phyloP scores from a whole-genome alignment of 768 basidiomycete species.

The Trametes cubensis region DNA sequence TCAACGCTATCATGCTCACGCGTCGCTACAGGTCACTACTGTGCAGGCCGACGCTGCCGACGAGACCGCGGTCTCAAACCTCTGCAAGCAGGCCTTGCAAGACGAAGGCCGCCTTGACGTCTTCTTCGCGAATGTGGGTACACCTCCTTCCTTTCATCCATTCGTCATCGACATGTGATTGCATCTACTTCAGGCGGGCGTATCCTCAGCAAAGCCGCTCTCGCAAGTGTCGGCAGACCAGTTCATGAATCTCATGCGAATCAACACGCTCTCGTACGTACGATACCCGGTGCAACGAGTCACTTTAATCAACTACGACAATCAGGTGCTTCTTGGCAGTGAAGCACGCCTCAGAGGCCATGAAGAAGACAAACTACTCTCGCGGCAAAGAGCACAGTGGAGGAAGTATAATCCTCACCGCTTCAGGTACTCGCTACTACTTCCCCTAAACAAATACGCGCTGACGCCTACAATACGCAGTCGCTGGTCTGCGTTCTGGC shows the following conservation, averaged over 20 bases:
- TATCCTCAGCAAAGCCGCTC: constrained; percentile 49
- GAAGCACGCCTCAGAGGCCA: constrained; percentile 82
- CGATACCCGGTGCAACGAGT: not conserved
- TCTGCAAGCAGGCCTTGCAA: constrained; percentile 72
- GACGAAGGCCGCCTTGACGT: constrained; percentile 90
- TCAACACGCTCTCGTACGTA: constrained; percentile 69
- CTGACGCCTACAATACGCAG: constrained; percentile 39
- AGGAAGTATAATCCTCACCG: constrained; percentile 87
- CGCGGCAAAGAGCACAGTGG: constrained; percentile 69
- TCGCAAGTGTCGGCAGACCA: constrained; percentile 58
- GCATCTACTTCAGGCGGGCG: constrained; percentile 58
- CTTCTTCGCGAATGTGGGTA: constrained; percentile 89
- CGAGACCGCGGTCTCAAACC: constrained; percentile 61
- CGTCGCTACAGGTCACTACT: constrained; percentile 61
- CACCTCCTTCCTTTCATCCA: not conserved
- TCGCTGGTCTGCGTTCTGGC: constrained; percentile 82
- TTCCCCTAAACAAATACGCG: not conserved
- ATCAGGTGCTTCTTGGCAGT: constrained; percentile 85
- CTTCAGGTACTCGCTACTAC: constrained; percentile 59
- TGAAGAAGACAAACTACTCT: constrained; percentile 67
- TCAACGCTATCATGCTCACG: not conserved
- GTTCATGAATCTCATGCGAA: constrained; percentile 76
- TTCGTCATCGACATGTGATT: not conserved
- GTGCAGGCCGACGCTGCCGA: constrained; percentile 85
- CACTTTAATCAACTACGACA: not conserved